Conservation (phyloP, 257 asterid species). For the Eucommia ulmoides region DNA sequence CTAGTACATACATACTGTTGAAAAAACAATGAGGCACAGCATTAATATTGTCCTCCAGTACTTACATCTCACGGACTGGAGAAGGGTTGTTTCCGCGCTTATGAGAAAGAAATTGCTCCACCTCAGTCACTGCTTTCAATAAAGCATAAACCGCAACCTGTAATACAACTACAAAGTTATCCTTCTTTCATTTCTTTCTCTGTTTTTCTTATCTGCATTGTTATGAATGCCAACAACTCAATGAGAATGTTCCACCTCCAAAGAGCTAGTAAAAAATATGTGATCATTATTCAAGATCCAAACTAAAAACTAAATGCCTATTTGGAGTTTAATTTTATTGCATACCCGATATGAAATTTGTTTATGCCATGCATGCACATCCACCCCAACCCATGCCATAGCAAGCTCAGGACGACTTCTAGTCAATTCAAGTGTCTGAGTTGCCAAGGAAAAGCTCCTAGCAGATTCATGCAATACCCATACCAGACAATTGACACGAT, state of each 20-base stretch:
- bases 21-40: neutral
- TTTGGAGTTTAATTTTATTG: too few species aligned
- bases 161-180: neutral
- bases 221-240: too few species aligned
- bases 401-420: slow-evolving; percentile 40
- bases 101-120: slow-evolving; percentile 56
- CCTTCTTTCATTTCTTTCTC: neutral
- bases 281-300: too few species aligned
- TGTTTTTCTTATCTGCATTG: too few species aligned
- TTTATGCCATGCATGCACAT: slow-evolving; percentile 36
- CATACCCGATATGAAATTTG: slow-evolving; percentile 28
- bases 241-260: neutral
- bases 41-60: neutral
- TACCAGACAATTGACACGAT: slow-evolving; percentile 44
- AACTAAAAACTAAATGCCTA: too few species aligned
- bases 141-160: slow-evolving; percentile 73
- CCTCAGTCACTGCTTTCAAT: slow-evolving; percentile 55
- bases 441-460: slow-evolving; percentile 39
- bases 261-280: neutral
- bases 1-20: neutral
- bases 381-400: slow-evolving; percentile 57
- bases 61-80: slow-evolving; percentile 56
- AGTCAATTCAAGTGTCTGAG: slow-evolving; percentile 33
- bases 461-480: slow-evolving; percentile 52
- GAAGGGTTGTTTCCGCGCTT: slow-evolving; percentile 54